Conservation (phyloP, 2,329 filamentous ascomycete genomes). For the Lachnellula subtilissima region DNA sequence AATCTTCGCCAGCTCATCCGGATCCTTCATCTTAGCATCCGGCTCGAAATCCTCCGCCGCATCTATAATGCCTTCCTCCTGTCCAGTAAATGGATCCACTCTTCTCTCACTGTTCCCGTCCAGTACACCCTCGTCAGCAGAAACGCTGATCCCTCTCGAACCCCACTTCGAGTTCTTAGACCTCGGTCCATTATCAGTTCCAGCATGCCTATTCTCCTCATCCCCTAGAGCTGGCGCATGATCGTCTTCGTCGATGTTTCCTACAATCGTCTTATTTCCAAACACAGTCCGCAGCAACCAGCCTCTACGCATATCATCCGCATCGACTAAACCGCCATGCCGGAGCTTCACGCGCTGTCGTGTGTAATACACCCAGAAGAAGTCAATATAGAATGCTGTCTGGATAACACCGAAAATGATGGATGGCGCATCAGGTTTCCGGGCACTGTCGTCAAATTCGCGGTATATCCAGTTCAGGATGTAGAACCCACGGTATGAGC, state of each 20-base stretch:
- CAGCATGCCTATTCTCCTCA: slow-evolving; percentile 15
- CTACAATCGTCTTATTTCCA: slow-evolving; percentile 58
- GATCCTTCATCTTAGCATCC: slow-evolving; percentile 62
- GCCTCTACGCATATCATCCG: slow-evolving; percentile 78
- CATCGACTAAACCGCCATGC: slow-evolving; percentile 81
- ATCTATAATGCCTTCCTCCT: slow-evolving; percentile 43
- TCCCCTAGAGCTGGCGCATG: slow-evolving; percentile 22
- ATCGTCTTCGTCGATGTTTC: slow-evolving; percentile 21
- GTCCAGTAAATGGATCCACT: slow-evolving; percentile 32
- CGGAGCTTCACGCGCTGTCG: slow-evolving; percentile 91
- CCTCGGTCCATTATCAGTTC: not conserved
- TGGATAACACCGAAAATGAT: slow-evolving; percentile 86
- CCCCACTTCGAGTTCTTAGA: slow-evolving; percentile 46
- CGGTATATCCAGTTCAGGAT: slow-evolving; percentile 86
- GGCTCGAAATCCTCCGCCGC: slow-evolving; percentile 45
- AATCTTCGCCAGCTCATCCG: slow-evolving; percentile 58
- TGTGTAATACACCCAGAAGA: slow-evolving; percentile 95
- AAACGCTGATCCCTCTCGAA: slow-evolving; percentile 59
- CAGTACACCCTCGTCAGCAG: slow-evolving; percentile 57
- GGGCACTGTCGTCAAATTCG: slow-evolving; percentile 52
- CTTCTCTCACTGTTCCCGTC: slow-evolving; percentile 43
- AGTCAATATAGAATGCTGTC: slow-evolving; percentile 86
- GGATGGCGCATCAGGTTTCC: slow-evolving; percentile 65
- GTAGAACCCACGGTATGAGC: slow-evolving; percentile 84
- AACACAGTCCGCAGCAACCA: slow-evolving; percentile 80